These are phyloP conservation scores for Fulvia fulva DNA, from an alignment of 2,329 filamentous ascomycete species.

Conservation along the genomic window DNA sequence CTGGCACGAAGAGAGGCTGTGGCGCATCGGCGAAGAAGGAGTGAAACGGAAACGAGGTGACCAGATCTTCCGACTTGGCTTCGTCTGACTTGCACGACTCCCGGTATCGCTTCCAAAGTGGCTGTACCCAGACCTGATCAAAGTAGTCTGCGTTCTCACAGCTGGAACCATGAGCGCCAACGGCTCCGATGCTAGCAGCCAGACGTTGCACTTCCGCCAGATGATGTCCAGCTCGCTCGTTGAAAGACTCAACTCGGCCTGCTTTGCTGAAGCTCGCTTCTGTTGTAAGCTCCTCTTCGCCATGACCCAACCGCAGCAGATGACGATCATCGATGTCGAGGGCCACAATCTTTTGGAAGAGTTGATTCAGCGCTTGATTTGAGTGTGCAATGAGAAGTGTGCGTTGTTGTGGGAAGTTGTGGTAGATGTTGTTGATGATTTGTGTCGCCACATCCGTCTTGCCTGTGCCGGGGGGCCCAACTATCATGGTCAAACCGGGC, in stretches of 20 bases:
- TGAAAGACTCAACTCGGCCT: slow-evolving; percentile 89
- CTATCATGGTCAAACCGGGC: slow-evolving; percentile 86
- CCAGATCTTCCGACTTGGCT: slow-evolving; percentile 52
- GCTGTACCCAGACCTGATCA: slow-evolving; percentile 83
- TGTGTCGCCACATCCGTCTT: slow-evolving; percentile 99
- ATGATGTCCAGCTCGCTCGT: slow-evolving; percentile 77
- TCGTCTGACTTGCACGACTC: slow-evolving; percentile 56
- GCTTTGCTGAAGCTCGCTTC: slow-evolving; percentile 89
- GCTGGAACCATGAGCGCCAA: slow-evolving; percentile 91
- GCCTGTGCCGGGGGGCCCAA: slow-evolving; percentile 92
- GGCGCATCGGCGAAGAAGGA: slow-evolving; percentile 82
- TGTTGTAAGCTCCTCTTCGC: slow-evolving; percentile 87
- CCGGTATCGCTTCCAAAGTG: slow-evolving; percentile 82
- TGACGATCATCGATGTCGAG: slow-evolving; percentile 95
- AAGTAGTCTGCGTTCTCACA: slow-evolving; percentile 98
- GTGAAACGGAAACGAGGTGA: slow-evolving; percentile 80
- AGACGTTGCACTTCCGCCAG: slow-evolving; percentile 81
- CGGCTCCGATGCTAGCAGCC: slow-evolving; percentile 76
- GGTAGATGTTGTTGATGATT: slow-evolving; percentile 98
- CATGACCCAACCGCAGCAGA: slow-evolving; percentile 84
- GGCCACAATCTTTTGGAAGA: slow-evolving; percentile 96
- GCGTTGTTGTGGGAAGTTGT: slow-evolving; percentile 90
- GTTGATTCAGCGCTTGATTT: slow-evolving; percentile 94
- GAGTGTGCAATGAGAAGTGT: slow-evolving; percentile 93
- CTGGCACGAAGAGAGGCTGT: slow-evolving; percentile 73